These are phyloP conservation scores for Saccharomycopsis hybrid DNA, from an alignment of 1,139 yeast species.

Conservation along the genomic window DNA sequence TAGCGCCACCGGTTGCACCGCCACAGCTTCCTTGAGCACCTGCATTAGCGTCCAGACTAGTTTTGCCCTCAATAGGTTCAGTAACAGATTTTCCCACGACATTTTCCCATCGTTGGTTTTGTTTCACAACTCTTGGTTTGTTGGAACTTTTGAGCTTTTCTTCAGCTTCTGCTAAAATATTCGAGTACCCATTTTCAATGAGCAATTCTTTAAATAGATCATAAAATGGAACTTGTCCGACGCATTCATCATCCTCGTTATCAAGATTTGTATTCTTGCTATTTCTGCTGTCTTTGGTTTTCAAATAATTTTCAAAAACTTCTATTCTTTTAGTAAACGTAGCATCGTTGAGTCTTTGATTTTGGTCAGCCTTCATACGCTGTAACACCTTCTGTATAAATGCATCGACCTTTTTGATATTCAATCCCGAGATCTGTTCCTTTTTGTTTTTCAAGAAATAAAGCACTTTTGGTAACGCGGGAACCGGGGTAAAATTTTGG, in stretches of 20 bases:
- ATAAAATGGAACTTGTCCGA: conserved; percentile 43
- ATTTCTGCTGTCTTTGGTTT: neutral
- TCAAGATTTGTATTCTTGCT: too few relatives aligned
- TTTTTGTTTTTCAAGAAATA: conserved; percentile 61
- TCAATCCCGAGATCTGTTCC: conserved; percentile 76
- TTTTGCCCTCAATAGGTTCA: too few relatives aligned
- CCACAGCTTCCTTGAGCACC: neutral
- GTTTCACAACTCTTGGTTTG: neutral
- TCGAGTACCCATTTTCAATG: conserved; percentile 31
- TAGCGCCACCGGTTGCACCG: neutral
- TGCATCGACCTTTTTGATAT: conserved; percentile 42
- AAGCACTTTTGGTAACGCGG: conserved; percentile 52
- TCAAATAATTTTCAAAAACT: conserved; percentile 22
- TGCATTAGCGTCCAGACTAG: too few relatives aligned
- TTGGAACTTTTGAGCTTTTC: conserved; percentile 29
- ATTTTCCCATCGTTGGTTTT: neutral
- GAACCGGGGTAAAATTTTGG: conserved; percentile 74
- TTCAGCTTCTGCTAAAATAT: conserved; percentile 33
- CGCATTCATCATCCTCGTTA: conserved; percentile 11
- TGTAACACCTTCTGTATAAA: conserved; percentile 32
- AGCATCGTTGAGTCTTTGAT: conserved; percentile 27
- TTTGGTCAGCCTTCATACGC: conserved; percentile 18
- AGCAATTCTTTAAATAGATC: conserved; percentile 49
- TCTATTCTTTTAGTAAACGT: conserved; percentile 22
- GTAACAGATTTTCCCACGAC: neutral